These are phyloP conservation scores for Brasenia schreberi DNA, from an alignment of 164 flowering plant genomes.

Conservation along the genomic window DNA sequence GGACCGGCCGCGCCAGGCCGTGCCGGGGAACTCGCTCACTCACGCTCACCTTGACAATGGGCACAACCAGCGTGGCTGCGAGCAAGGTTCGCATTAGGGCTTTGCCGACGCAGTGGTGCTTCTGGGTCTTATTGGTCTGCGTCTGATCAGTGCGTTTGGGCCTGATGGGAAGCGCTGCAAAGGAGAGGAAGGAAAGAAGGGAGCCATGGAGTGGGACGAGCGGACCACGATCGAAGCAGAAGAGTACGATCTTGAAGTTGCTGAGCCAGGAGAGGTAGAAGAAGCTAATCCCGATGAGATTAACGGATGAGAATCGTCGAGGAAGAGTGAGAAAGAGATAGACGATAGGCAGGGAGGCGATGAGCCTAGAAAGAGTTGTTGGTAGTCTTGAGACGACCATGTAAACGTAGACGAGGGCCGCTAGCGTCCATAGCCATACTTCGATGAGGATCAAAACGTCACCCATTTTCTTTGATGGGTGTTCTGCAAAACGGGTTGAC, in stretches of 20 bases:
- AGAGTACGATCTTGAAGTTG: constrained; percentile 26
- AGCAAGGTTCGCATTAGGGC: not conserved
- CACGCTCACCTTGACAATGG: not conserved
- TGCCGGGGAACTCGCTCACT: not conserved
- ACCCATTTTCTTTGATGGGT: too few relatives aligned
- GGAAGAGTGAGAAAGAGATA: constrained; percentile 32
- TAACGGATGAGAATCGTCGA: constrained; percentile 16
- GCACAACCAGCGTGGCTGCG: not conserved
- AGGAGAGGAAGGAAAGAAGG: constrained; percentile 6
- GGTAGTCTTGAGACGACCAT: constrained; percentile 13
- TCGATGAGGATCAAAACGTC: too few relatives aligned
- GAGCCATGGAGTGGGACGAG: not conserved
- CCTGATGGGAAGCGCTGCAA: constrained; percentile 15
- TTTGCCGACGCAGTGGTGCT: not conserved
- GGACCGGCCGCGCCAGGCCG: not conserved
- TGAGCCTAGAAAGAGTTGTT: constrained; percentile 22
- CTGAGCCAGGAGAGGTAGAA: constrained; percentile 48
- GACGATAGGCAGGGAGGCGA: constrained; percentile 28
- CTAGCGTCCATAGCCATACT: not conserved
- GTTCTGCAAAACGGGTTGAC: too few relatives aligned
- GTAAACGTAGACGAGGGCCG: constrained; percentile 28
- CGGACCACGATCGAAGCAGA: constrained; percentile 14
- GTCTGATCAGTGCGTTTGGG: constrained; percentile 1
- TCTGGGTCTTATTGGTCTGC: not conserved
- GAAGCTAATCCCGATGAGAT: constrained; percentile 17